These are phyloP conservation scores for Komagataella mondaviorum DNA, from an alignment of 805 yeast genomes.

Conservation along the genomic window DNA sequence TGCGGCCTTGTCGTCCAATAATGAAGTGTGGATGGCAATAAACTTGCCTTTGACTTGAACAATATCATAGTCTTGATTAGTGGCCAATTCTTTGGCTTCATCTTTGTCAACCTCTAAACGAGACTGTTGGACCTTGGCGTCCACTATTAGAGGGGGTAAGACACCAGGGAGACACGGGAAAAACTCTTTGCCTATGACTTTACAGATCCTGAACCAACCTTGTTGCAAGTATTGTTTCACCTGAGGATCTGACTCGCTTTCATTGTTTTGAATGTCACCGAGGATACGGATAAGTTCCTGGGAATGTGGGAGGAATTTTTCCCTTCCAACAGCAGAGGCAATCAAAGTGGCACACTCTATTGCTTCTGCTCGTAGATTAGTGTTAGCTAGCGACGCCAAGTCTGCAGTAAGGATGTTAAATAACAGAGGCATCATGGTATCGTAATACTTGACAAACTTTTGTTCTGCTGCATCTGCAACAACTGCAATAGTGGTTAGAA, in stretches of 20 bases:
- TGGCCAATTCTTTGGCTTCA: conserved; percentile 67
- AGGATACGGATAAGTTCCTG: conserved; percentile 61
- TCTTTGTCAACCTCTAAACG: conserved; percentile 82
- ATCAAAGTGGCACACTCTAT: conserved; percentile 92
- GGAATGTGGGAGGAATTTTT: conserved; percentile 67
- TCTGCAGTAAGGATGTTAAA: conserved; percentile 69
- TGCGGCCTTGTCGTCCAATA: conserved; percentile 85
- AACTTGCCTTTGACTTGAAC: conserved; percentile 84
- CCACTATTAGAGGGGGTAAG: conserved; percentile 74
- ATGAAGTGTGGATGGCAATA: conserved; percentile 87
- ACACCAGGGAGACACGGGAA: conserved; percentile 74
- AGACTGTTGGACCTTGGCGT: conserved; percentile 86
- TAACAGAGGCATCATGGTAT: conserved; percentile 83
- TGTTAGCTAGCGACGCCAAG: conserved; percentile 55
- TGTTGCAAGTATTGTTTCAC: conserved; percentile 78
- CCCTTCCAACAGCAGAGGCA: conserved; percentile 91
- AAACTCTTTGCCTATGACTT: conserved; percentile 74
- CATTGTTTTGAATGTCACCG: conserved; percentile 52
- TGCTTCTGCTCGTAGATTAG: conserved; percentile 79
- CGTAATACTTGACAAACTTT: conserved; percentile 83
- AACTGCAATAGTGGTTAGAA: conserved; percentile 88
- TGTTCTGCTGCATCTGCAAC: conserved; percentile 94
- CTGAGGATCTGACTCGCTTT: conserved; percentile 69
- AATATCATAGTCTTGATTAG: conserved; percentile 92
- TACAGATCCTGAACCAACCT: conserved; percentile 93